Conservation (phyloP, 2,329 filamentous ascomycete species). For the Pseudocercospora macadamiae region DNA sequence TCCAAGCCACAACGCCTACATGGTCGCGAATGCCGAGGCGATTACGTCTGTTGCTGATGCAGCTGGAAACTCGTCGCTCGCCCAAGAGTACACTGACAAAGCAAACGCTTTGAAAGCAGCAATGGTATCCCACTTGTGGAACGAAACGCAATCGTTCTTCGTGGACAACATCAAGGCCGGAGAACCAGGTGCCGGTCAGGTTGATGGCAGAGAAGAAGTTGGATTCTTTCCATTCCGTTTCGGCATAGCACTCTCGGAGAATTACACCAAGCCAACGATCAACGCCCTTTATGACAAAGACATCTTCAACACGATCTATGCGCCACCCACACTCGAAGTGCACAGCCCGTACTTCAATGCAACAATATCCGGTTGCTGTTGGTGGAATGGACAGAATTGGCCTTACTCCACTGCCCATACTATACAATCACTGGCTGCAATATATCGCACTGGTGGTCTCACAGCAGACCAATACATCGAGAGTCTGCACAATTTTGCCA, state of each 20-base stretch:
- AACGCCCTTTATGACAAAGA: slow-evolving; percentile 42
- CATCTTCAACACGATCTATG: slow-evolving; percentile 45
- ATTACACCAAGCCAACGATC: slow-evolving; percentile 42
- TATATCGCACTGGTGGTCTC: slow-evolving; percentile 41
- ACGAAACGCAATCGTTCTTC: slow-evolving; percentile 32
- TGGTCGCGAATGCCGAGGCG: slow-evolving; percentile 47
- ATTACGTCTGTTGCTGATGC: slow-evolving; percentile 44
- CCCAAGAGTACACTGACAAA: slow-evolving; percentile 38
- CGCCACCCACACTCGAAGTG: slow-evolving; percentile 49
- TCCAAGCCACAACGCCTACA: slow-evolving; percentile 50
- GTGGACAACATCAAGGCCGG: slow-evolving; percentile 37
- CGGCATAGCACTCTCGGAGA: slow-evolving; percentile 25
- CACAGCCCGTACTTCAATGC: slow-evolving; percentile 45
- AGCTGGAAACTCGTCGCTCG: slow-evolving; percentile 37
- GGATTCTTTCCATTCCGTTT: slow-evolving; percentile 50
- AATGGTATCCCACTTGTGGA: slow-evolving; percentile 45
- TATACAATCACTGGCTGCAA: slow-evolving; percentile 44
- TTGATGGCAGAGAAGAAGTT: slow-evolving; percentile 45
- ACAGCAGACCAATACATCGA: slow-evolving; percentile 44
- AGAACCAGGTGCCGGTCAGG: slow-evolving; percentile 1
- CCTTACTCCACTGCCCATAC: slow-evolving; percentile 49
- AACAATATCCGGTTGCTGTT: slow-evolving; percentile 41
- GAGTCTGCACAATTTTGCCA: slow-evolving; percentile 45
- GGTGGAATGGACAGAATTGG: slow-evolving; percentile 53
- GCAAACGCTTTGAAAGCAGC: slow-evolving; percentile 41